Percentiles rank a stretch among this genome's conserved stretches.
Evolutionary conservation across 176 grass and related monocot genomes (phyloP).

Genomic region (Oryza meridionalis): DNA sequence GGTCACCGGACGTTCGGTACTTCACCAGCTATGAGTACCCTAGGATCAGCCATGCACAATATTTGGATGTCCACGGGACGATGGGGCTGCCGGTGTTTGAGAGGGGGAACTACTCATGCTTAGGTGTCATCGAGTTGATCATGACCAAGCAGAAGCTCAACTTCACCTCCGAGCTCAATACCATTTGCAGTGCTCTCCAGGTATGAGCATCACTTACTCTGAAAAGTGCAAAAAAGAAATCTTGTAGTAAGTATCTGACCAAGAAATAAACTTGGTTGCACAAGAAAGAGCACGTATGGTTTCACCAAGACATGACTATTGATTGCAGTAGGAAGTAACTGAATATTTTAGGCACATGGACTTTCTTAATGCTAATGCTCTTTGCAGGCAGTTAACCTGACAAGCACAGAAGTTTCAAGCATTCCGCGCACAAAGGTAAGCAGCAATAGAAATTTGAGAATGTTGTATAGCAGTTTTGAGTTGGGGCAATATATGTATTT

Average conservation of each 20-base stretch:
- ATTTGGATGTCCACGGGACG: slow-evolving; percentile 67
- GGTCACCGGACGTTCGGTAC: slow-evolving; percentile 88
- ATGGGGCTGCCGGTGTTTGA: slow-evolving; percentile 91
- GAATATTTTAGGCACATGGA: neutral
- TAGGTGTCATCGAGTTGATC: slow-evolving; percentile 92
- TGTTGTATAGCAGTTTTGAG: slow-evolving; percentile 13
- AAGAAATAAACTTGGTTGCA: neutral
- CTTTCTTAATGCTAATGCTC: slow-evolving; percentile 28
- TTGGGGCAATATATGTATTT: slow-evolving; percentile 29
- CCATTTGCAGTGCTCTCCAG: slow-evolving; percentile 89
- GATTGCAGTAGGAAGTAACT: slow-evolving; percentile 3
- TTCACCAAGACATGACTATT: slow-evolving; percentile 10
- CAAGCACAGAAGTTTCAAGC: slow-evolving; percentile 69
- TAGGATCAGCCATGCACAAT: slow-evolving; percentile 61
- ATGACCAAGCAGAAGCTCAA: slow-evolving; percentile 83
- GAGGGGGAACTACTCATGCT: slow-evolving; percentile 54
- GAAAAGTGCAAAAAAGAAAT: slow-evolving; percentile 36
- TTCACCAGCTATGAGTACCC: slow-evolving; percentile 80
- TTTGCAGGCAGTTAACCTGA: slow-evolving; percentile 90
- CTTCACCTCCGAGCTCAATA: slow-evolving; percentile 78
- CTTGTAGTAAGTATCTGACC: neutral
- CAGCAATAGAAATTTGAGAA: slow-evolving; percentile 1
- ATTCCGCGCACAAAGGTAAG: slow-evolving; percentile 62
- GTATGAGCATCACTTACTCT: slow-evolving; percentile 44
- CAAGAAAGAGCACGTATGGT: neutral